A percentile compares a stretch with the other conserved stretches of the same genome.
Evolutionary conservation across 257 asterid species (phyloP).

Genomic region (Nicotiana sylvestris): DNA sequence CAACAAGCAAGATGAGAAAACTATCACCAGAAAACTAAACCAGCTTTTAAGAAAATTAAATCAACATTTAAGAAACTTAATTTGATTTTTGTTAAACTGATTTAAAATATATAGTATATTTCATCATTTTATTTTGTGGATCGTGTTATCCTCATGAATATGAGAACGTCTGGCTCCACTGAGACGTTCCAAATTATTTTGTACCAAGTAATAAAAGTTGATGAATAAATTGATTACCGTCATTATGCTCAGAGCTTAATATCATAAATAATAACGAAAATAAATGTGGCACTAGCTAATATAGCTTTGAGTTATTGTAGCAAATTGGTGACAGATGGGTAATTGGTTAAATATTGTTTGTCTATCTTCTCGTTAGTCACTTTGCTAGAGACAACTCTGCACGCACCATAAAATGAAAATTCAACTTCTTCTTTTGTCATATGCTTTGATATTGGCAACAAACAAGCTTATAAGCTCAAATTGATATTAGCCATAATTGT

Average conservation of each 20-base stretch:
- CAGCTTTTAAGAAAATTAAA: not conserved
- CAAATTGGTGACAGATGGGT: not conserved
- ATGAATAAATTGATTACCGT: not conserved
- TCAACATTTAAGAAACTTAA: too few relatives aligned
- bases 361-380: not conserved
- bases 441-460: not conserved
- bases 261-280: not conserved
- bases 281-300: too few relatives aligned
- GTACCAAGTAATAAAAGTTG: not conserved
- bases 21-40: not conserved
- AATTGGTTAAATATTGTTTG: not conserved
- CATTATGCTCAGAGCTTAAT: not conserved
- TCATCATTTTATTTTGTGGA: not conserved
- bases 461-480: not conserved
- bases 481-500: not conserved
- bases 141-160: not conserved
- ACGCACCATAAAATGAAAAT: not conserved
- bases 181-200: too few relatives aligned
- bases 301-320: not conserved
- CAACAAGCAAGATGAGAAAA: not conserved
- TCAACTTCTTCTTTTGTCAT: not conserved
- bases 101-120: not conserved
- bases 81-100: too few relatives aligned
- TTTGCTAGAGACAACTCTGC: not conserved
- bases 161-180: too few relatives aligned